Evolutionary conservation across 768 basidiomycete species (phyloP), one percentile per base, ranked within the genome.

Genomic region (Gyrodon lividus): DNA sequence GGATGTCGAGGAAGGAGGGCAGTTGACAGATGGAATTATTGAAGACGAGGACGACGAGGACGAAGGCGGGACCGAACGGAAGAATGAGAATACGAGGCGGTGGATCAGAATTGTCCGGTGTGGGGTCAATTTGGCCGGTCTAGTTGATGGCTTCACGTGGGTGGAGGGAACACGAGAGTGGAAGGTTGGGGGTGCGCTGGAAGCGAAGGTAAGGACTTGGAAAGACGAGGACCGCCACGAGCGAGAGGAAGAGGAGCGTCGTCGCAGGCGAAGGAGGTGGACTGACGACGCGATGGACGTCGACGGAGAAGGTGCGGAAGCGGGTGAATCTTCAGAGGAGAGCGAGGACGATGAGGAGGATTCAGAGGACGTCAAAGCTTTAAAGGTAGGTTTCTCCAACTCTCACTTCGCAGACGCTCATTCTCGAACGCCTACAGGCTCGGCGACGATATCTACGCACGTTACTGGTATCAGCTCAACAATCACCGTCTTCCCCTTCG

Each of bases 131-230:
- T 71, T 98, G 52, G 79, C 83, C 7, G 77, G 76, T 40, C 67
- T 77, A 42, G 89, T 96, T 10, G 81, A 87, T 43, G 96, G 96
- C 0, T 83, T 98, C 61, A 73, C 67, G 50, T 92, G 80, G 80
- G 72, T 72, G 24, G 77, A 82, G 35, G 79, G 79, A 9, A 78
- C 80, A 35, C 71, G 79, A 51, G 71, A 76, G 43, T 92, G 86
- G 85, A 71, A 62, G 33, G 77, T 92, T 9, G 79, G 83, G 28
- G 88, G 87, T 8, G 69, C 65, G 40, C 72, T 96, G 45, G 78
- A 77, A 17, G 80, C 82, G 59, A 93, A 90, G 69, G 81, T 87
- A 14, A 74, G 73, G 49, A 66, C 59, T 39, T 92, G 91, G 91
- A 76, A 71, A 54, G 82, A 84, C 57, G 82, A 91, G 59, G 88